phyloP scores from a whole-genome alignment of 768 basidiomycete genomes.

The Suillus occidentalis region DNA sequence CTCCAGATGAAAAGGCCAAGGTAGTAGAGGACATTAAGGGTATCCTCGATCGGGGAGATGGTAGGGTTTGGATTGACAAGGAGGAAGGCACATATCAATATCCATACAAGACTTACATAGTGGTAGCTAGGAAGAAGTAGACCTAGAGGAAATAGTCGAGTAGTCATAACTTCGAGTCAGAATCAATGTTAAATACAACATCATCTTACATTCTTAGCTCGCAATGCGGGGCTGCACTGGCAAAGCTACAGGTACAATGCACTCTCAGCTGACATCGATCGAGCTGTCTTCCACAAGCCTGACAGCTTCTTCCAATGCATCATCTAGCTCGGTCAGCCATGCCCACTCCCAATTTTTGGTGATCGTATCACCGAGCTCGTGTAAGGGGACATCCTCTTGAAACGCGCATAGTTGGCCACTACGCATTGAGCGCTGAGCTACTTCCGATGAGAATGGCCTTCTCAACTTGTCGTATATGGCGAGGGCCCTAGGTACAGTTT shows the following conservation, averaged over 20 bases:
- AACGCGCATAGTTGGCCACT: constrained; percentile 16
- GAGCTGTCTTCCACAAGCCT: constrained; percentile 13
- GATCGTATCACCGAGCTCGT: constrained; percentile 41
- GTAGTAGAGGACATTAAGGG: constrained; percentile 51
- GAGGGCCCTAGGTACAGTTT: constrained; percentile 41
- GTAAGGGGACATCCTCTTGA: constrained; percentile 32
- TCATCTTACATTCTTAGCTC: not conserved
- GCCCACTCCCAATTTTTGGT: constrained; percentile 61
- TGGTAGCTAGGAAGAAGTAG: constrained; percentile 49
- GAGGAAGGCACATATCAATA: constrained; percentile 74
- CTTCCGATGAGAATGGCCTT: constrained; percentile 43
- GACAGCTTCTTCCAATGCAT: constrained; percentile 18
- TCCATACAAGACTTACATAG: constrained; percentile 69
- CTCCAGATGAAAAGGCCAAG: constrained; percentile 54
- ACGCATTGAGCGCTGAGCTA: constrained; percentile 27
- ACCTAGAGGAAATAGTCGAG: not conserved
- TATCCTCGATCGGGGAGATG: constrained; percentile 60
- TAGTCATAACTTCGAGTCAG: not conserved
- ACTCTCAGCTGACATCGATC: not conserved
- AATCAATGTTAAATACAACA: not conserved
- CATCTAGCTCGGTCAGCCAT: constrained; percentile 26
- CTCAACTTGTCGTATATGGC: constrained; percentile 51
- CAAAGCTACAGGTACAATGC: not conserved
- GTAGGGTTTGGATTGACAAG: constrained; percentile 75
- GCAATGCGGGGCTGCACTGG: not conserved